A percentile compares a stretch with the other conserved stretches of the same genome.
Evolutionary conservation across 2,329 filamentous ascomycete genomes (phyloP).

Genomic region (Pestalotiopsis fici): DNA sequence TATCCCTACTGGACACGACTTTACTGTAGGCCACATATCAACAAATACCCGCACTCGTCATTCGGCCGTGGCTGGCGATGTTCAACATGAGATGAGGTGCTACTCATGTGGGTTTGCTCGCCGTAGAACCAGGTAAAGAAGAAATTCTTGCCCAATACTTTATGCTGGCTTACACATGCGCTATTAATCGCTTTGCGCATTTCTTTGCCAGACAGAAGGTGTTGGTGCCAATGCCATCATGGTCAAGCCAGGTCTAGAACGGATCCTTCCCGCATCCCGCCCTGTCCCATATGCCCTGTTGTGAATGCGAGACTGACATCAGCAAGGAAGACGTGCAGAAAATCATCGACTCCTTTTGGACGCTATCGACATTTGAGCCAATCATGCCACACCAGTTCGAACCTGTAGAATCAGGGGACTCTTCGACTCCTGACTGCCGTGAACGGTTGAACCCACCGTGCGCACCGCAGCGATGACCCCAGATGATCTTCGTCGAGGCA

Average conservation of each 20-base stretch:
- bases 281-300: constrained; percentile 1
- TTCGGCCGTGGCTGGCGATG: background rate
- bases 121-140: background rate
- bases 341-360: background rate
- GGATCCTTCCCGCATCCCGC: constrained; percentile 2
- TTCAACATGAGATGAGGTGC: background rate
- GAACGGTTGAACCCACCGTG: constrained; percentile 8
- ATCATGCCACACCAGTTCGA: background rate
- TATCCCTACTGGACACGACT: background rate
- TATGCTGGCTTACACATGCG: background rate
- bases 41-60: background rate
- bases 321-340: constrained; percentile 2
- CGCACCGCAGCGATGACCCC: constrained; percentile 11
- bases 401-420: constrained; percentile 9
- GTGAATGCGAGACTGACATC: constrained; percentile 8
- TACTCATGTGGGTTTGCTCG: background rate
- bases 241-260: background rate
- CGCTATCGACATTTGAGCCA: constrained; percentile 9
- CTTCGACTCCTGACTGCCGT: constrained; percentile 13
- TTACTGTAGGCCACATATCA: background rate
- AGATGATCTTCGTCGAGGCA: constrained; percentile 11
- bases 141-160: background rate
- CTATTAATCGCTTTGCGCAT: background rate
- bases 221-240: background rate
- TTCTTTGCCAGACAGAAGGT: background rate